Evolutionary conservation across 2,329 filamentous ascomycete genomes (phyloP), one percentile per base, ranked within the genome.

Genomic region (Berkeleyomyces basicola): DNA sequence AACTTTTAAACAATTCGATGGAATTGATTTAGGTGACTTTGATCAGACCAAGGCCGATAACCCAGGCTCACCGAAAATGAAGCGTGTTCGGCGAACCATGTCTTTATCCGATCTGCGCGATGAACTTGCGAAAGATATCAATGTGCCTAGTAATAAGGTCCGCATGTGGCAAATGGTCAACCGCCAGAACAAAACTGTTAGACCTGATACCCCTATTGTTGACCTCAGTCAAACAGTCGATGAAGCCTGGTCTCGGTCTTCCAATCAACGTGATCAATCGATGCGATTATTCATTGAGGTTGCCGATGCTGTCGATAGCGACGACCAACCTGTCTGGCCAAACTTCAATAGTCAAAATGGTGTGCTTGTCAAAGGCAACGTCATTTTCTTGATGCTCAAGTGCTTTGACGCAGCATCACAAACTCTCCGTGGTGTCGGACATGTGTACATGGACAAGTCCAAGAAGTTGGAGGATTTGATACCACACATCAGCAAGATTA

Each of bases 81-180:
- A 95, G 73, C 83, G 88, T 47, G 75, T 93, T 37, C 81, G 91
- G 46, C 84, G 87, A 65, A 78, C 84, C n/a, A 86, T 85, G 67
- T 87, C 84, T 0, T 80, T 97, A 66, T 77, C 83, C 57, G 87
- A 96, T 6, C 85, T 97, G 66, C 82, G 85, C 4, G 76, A 78
- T 36, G 79, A 80, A 31, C 79, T 97, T 65, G 90, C 87, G 0
- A 74, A 82, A 46, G 87, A 95, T 63, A 78, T 87, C 59, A 79
- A 77, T 0, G 73, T 87, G 59, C 84, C 91, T 53, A 78, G 86
- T 0, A 83, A 83, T 63, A 81, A 82, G 65, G 75, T 97, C 33
- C 83, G 93, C 31, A 81, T 96, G 16, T 99, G 93, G 95, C 83
- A 90, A 62, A 96, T 99, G 91, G 93, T 99, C 1, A 97, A 96